Percentiles rank a stretch among this genome's conserved stretches.
Conservation (phyloP, 345 rosid genomes). For the Conringia planisiliqua region DNA sequence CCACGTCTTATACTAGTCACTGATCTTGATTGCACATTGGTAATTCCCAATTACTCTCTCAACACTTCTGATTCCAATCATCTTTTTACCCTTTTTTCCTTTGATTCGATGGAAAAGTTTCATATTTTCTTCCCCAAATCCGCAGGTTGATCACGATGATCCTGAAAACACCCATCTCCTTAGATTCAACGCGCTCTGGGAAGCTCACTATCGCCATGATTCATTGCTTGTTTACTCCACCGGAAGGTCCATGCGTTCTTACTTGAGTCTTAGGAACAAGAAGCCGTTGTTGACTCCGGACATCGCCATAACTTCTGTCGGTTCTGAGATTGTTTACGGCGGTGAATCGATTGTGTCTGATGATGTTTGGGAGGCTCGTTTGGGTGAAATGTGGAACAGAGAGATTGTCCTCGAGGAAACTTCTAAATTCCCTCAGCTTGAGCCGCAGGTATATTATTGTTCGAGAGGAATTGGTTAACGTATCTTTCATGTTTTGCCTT, state of each 20-base stretch:
- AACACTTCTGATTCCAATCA: background rate
- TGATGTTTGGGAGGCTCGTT: conserved; percentile 58
- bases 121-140: background rate
- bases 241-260: conserved; percentile 67
- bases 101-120: background rate
- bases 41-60: background rate
- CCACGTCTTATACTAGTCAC: conserved; percentile 77
- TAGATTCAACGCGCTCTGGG: conserved; percentile 86
- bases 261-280: conserved; percentile 49
- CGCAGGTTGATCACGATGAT: conserved; percentile 82
- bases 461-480: background rate
- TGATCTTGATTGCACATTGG: conserved; percentile 88
- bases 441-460: conserved; percentile 48
- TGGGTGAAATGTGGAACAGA: conserved; percentile 71
- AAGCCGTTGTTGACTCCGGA: conserved; percentile 85
- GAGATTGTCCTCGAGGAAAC: conserved; percentile 66
- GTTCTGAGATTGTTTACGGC: conserved; percentile 82
- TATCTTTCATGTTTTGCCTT: background rate
- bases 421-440: conserved; percentile 62
- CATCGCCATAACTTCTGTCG: conserved; percentile 76
- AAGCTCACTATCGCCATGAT: conserved; percentile 65
- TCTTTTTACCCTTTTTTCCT: background rate
- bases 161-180: conserved; percentile 59
- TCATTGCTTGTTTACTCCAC: conserved; percentile 79
- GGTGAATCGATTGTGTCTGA: conserved; percentile 49